Evolutionary conservation across 2,329 filamentous ascomycete genomes (phyloP).

Genomic region (Cladosporium sp.): DNA sequence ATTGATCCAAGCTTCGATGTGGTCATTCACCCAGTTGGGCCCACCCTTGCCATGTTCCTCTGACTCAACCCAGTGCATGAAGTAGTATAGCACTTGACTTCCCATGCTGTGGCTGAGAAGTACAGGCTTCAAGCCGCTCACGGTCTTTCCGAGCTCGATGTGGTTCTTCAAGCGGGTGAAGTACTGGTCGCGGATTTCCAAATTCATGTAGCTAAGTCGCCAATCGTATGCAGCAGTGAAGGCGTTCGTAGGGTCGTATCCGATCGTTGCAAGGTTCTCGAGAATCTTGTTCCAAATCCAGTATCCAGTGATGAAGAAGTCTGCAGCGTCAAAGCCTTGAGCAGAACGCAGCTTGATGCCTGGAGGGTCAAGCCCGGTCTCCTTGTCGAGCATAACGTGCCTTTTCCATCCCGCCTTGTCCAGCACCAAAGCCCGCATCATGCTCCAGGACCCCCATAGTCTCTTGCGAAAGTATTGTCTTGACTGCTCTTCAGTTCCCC

Average conservation of each 20-base stretch:
- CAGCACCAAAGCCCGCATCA: constrained; percentile 91
- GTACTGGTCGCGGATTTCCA: constrained; percentile 87
- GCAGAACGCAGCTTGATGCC: constrained; percentile 85
- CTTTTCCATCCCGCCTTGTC: constrained; percentile 93
- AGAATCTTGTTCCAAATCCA: constrained; percentile 99
- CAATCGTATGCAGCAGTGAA: constrained; percentile 77
- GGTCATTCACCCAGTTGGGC: constrained; percentile 77
- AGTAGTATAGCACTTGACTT: constrained; percentile 85
- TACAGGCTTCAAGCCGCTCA: constrained; percentile 71
- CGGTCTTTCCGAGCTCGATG: constrained; percentile 74
- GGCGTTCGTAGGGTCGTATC: constrained; percentile 80
- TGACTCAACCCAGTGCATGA: constrained; percentile 75
- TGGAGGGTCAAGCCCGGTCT: constrained; percentile 84
- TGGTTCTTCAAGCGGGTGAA: constrained; percentile 85
- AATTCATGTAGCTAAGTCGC: constrained; percentile 82
- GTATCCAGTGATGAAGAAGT: constrained; percentile 85
- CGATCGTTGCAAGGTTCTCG: constrained; percentile 91
- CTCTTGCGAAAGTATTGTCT: constrained; percentile 89
- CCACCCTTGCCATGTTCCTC: constrained; percentile 74
- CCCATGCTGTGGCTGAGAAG: constrained; percentile 96
- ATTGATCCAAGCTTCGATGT: constrained; percentile 96
- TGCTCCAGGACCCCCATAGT: constrained; percentile 96
- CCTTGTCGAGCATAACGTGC: constrained; percentile 93
- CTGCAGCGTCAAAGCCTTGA: constrained; percentile 94
- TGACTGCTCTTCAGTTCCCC: constrained; percentile 81